These are phyloP conservation scores for Colletotrichum simmondsii DNA, from an alignment of 2,329 filamentous ascomycete species.

Conservation along the genomic window DNA sequence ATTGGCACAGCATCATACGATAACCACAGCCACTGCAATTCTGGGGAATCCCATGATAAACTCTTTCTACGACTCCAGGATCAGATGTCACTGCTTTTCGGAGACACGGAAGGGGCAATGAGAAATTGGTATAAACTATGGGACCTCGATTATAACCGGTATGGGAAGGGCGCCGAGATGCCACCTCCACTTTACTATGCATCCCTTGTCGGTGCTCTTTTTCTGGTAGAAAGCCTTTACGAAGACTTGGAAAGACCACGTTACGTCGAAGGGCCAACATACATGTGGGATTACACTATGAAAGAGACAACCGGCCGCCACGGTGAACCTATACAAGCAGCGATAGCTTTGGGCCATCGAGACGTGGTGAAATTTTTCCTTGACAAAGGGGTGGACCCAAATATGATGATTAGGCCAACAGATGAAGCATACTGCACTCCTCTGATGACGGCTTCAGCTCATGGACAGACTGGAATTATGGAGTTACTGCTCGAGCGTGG, in stretches of 20 bases:
- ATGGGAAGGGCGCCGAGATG: background rate
- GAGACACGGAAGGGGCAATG: background rate
- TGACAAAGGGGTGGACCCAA: background rate
- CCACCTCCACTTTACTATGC: background rate
- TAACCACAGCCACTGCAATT: too few species aligned
- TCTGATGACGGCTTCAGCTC: background rate
- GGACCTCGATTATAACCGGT: too few species aligned
- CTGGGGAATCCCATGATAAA: background rate
- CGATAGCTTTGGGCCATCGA: background rate
- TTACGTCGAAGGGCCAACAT: too few species aligned
- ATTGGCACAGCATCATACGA: background rate
- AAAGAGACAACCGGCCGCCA: too few species aligned
- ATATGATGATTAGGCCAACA: background rate
- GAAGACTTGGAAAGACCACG: background rate
- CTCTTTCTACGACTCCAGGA: background rate
- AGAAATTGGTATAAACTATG: background rate
- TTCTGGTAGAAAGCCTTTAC: background rate
- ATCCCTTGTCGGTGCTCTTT: background rate
- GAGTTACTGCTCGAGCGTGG: background rate
- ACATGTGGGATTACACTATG: too few species aligned
- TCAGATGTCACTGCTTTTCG: background rate
- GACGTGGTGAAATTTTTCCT: background rate
- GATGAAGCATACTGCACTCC: rapidly evolving
- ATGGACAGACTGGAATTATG: background rate
- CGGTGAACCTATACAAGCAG: background rate